Evolutionary conservation across 805 yeast species (phyloP).

Genomic region (Saccharomyces mikatae): DNA sequence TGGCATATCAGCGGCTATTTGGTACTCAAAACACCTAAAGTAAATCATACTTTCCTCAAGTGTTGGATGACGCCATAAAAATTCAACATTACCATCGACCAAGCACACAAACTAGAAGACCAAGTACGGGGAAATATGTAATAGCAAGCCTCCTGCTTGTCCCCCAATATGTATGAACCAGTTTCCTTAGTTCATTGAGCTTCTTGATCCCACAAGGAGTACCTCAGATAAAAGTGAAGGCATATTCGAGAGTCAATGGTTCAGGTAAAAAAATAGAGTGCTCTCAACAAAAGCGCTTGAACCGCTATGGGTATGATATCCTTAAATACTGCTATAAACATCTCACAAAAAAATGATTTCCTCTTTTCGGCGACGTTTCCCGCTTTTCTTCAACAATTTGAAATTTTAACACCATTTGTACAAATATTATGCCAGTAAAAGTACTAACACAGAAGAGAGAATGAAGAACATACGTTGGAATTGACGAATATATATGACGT

Average conservation of each 20-base stretch:
- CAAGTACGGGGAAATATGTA: no score
- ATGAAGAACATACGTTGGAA: neutral
- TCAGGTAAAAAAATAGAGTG: no score
- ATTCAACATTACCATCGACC: neutral
- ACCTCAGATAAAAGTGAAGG: no score
- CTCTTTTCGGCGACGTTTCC: neutral
- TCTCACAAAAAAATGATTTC: neutral
- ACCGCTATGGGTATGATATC: neutral
- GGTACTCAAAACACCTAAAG: neutral
- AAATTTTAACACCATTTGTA: neutral
- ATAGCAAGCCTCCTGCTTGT: no score
- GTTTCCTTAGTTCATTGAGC: no score
- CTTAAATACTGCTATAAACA: neutral
- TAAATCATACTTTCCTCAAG: neutral
- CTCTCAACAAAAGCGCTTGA: no score
- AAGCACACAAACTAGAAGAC: no score
- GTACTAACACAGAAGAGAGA: neutral
- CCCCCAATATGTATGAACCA: no score
- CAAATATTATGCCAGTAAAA: neutral
- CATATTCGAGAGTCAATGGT: no score
- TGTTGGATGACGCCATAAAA: neutral
- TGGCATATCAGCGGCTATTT: neutral
- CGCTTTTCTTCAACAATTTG: neutral
- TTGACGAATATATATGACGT: slow-evolving; percentile 14
- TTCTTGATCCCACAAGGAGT: no score